These are phyloP conservation scores for Suhomyces yuchorum DNA, from an alignment of 1,139 yeast genomes.

Conservation along the genomic window DNA sequence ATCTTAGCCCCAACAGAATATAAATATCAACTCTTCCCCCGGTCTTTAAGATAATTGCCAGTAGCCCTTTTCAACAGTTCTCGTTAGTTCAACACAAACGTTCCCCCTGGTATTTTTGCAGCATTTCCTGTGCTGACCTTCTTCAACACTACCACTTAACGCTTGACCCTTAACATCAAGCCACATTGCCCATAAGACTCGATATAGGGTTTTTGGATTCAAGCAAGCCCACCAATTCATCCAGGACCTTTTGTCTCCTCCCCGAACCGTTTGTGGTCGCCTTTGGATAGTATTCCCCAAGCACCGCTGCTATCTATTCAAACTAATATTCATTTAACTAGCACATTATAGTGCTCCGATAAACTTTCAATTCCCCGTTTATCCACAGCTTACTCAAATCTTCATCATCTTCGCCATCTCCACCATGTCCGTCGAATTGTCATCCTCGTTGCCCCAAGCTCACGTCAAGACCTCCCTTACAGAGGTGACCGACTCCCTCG, in stretches of 20 bases:
- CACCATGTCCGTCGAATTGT: slow-evolving; percentile 9
- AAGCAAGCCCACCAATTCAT: too few species aligned
- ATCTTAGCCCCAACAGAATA: not conserved
- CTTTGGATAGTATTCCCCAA: too few species aligned
- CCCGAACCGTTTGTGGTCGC: too few species aligned
- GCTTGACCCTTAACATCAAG: not conserved
- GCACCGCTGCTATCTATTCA: too few species aligned
- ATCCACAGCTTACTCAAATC: not conserved
- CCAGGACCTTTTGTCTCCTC: too few species aligned
- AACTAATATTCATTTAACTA: too few species aligned
- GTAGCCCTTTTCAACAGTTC: not conserved
- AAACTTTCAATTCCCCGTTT: not conserved
- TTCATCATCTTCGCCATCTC: not conserved
- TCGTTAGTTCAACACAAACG: not conserved
- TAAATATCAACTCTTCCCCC: not conserved
- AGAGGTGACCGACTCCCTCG: slow-evolving; percentile 36
- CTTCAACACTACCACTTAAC: too few species aligned
- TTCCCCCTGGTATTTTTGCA: not conserved
- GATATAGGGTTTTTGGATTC: too few species aligned
- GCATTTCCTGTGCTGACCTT: not conserved
- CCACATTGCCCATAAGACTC: too few species aligned
- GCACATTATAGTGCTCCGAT: too few species aligned
- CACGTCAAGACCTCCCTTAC: slow-evolving; percentile 46
- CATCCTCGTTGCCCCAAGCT: slow-evolving; percentile 24
- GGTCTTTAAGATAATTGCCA: not conserved